These are phyloP conservation scores for Phtheirospermum japonicum DNA, from an alignment of 257 asterid species.

Conservation along the genomic window DNA sequence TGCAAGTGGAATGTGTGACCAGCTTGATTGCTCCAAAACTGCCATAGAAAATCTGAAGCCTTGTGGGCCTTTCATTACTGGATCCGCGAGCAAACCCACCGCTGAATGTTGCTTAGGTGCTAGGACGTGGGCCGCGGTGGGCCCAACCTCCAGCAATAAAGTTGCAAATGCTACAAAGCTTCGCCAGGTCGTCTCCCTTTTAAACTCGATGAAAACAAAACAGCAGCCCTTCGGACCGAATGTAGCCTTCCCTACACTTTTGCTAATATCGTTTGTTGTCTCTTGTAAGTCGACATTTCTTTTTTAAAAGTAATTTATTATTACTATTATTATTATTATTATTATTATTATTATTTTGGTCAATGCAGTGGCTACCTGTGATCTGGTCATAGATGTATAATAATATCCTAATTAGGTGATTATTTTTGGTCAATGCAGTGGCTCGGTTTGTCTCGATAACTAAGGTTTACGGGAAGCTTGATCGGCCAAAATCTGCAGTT, in stretches of 20 bases:
- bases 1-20: neutral
- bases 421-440: no score
- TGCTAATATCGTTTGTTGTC: neutral
- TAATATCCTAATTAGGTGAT: no score
- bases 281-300: neutral
- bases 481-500: no score
- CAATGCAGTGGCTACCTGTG: no score
- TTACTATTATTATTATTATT: no score
- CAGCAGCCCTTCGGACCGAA: neutral
- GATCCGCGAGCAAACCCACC: neutral
- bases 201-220: no score
- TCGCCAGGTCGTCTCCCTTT: neutral
- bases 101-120: neutral
- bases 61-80: neutral
- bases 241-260: neutral
- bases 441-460: no score
- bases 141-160: neutral
- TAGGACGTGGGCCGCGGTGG: neutral
- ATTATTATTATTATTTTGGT: no score
- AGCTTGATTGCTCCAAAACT: neutral
- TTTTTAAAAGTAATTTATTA: no score
- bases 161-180: neutral
- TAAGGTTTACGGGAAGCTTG: no score
- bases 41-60: neutral
- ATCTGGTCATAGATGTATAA: no score